Conservation (phyloP, 257 asterid species). For the Misopates orontium region DNA sequence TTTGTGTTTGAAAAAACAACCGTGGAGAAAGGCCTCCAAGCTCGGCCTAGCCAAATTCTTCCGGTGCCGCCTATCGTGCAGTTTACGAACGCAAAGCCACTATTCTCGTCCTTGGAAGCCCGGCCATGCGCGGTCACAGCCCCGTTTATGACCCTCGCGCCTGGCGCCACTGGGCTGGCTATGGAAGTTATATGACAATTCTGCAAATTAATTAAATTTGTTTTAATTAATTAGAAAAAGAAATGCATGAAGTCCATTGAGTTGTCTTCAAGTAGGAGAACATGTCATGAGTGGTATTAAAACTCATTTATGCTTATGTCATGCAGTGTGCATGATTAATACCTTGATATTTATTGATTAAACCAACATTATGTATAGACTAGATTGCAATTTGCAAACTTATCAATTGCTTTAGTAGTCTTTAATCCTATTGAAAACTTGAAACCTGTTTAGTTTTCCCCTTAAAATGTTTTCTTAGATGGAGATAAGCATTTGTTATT, state of each 20-base stretch:
- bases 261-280: too few relatives aligned
- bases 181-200: conserved; percentile 68
- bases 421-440: too few relatives aligned
- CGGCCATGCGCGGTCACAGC: conserved; percentile 89
- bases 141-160: conserved; percentile 59
- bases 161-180: conserved; percentile 68
- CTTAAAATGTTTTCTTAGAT: too few relatives aligned
- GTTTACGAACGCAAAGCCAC: conserved; percentile 71
- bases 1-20: conserved; percentile 61
- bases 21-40: conserved; percentile 93
- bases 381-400: too few relatives aligned
- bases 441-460: too few relatives aligned
- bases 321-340: conserved; percentile 26
- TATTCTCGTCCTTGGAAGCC: conserved; percentile 73
- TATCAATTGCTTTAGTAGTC: too few relatives aligned
- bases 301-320: neutral
- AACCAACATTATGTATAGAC: too few relatives aligned
- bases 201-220: conserved; percentile 26
- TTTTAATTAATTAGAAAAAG: neutral
- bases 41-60: conserved; percentile 89
- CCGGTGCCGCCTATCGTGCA: conserved; percentile 86
- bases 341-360: too few relatives aligned
- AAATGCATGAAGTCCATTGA: neutral
- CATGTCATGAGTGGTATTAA: neutral
- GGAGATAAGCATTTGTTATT: too few relatives aligned